Base-by-base conservation (phyloP, 1,139 yeast species). In the Candida sojae region DNA sequence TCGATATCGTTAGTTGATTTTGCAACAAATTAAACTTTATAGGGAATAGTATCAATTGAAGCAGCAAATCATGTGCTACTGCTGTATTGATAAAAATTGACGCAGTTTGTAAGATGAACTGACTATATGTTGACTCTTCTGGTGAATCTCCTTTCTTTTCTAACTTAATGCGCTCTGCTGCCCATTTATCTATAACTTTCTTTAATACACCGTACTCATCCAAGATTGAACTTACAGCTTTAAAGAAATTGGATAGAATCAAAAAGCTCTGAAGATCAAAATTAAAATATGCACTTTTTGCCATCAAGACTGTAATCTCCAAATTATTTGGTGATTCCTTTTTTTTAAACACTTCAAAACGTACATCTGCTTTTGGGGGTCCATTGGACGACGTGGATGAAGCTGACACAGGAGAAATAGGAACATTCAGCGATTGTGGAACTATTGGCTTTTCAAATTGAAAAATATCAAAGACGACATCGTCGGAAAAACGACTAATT, bases 331-430 rank as follows among this genome's bases (percentile, higher is more conserved):
- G 55, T 9, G 58, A 56, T n/a, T 62, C 67, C 1, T 46, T 37
- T 35, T 66, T 66, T 23, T 62, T 56, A 45, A 73, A 71, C n/a
- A 74, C 53, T 55, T 83, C 87, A 57, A 83, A 80, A 25, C 84
- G 60, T 0, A 83, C 48, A 54, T 83, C 88, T 5, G 80, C 77
- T 43, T 73, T 73, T 1, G 56, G 12, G 6, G 48, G 48, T 9
- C 31, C 35, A 39, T 30, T 45, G 7, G 28, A 44, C 46, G n/a
- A 47, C 46, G 30, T 41, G 9, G 54, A 36, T 12, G 43, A 31
- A 10, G 52, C 46, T 38, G 47, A 48, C 9, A 32, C 33, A 2
- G 55, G 50, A 2, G 56, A 48, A 9, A 32, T 13, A 3, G 50
- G 33, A 12, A 44, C 46, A 13, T 40, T n/a, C 25, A 47, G 43